Evolutionary conservation across 2,329 filamentous ascomycete species (phyloP).

Genomic region (Nemania abortiva): DNA sequence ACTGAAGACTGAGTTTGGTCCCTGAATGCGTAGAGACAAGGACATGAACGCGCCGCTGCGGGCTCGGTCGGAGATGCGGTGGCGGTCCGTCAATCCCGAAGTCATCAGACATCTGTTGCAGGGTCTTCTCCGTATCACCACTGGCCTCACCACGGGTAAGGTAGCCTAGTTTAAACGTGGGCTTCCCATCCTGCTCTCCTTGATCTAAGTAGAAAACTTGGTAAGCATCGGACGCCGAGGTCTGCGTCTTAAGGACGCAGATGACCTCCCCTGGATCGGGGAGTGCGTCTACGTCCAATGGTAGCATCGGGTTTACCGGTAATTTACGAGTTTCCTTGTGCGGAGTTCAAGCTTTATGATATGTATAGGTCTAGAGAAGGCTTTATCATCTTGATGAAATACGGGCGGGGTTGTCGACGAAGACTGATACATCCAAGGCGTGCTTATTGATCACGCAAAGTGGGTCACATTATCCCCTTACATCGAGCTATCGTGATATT

Average conservation of each 20-base stretch:
- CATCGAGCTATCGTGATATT: not conserved
- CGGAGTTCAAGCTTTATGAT: not conserved
- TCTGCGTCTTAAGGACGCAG: conserved; percentile 42
- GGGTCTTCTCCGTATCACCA: conserved; percentile 50
- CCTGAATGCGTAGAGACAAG: conserved; percentile 77
- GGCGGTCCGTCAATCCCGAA: conserved; percentile 57
- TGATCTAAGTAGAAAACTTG: conserved; percentile 58
- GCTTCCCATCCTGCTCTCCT: conserved; percentile 35
- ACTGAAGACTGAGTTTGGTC: conserved; percentile 65
- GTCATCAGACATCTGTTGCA: conserved; percentile 53
- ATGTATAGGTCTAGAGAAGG: not conserved
- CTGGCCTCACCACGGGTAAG: conserved; percentile 47
- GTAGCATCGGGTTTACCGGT: conserved; percentile 11
- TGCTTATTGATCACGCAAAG: conserved; percentile 22
- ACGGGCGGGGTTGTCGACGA: conserved; percentile 12
- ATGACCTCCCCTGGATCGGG: conserved; percentile 51
- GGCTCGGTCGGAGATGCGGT: conserved; percentile 48
- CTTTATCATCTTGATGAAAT: not conserved
- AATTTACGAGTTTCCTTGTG: not conserved
- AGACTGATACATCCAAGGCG: not conserved
- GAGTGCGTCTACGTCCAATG: conserved; percentile 5
- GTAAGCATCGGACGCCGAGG: conserved; percentile 39
- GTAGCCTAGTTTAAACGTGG: conserved; percentile 33
- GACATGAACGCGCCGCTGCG: conserved; percentile 64
- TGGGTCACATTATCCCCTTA: conserved; percentile 9